phyloP scores from a whole-genome alignment of 2,329 filamentous ascomycete species.

The Colletotrichum lini region DNA sequence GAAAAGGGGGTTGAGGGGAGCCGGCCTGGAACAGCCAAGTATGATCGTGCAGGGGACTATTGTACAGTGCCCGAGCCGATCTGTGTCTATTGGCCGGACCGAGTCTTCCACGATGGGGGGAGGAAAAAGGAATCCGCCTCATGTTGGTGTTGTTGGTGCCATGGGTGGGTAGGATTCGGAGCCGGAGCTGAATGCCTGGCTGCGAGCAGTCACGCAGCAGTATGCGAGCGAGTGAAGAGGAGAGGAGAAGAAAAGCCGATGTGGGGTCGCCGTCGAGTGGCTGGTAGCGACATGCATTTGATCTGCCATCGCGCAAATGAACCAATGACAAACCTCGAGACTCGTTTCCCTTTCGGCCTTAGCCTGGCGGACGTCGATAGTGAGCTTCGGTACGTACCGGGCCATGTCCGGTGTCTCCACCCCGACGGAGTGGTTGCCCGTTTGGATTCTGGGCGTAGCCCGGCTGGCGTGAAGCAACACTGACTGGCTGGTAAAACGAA shows the following conservation, averaged over 20 bases:
- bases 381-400: not conserved
- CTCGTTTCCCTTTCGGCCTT: slow-evolving; percentile 27
- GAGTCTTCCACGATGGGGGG: not conserved
- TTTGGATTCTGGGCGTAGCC: slow-evolving; percentile 20
- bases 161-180: slow-evolving; percentile 18
- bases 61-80: slow-evolving; percentile 1
- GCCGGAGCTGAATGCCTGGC: slow-evolving; percentile 5
- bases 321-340: slow-evolving; percentile 20
- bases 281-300: slow-evolving; percentile 6
- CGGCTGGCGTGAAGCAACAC: not conserved
- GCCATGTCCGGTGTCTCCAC: not conserved
- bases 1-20: slow-evolving; percentile 3
- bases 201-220: slow-evolving; percentile 18
- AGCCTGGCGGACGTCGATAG: slow-evolving; percentile 14
- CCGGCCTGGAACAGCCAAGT: slow-evolving; percentile 5
- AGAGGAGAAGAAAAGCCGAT: not conserved
- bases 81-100: slow-evolving; percentile 21
- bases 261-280: not conserved
- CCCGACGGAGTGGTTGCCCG: slow-evolving; percentile 35
- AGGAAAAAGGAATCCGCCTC: slow-evolving; percentile 3
- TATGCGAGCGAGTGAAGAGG: not conserved
- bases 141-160: slow-evolving; percentile 8
- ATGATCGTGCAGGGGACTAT: slow-evolving; percentile 8
- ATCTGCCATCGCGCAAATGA: slow-evolving; percentile 36
- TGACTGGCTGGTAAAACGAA: not conserved